Evolutionary conservation across 1,139 yeast species (phyloP).

Genomic region (Meyerozyma athensensis): DNA sequence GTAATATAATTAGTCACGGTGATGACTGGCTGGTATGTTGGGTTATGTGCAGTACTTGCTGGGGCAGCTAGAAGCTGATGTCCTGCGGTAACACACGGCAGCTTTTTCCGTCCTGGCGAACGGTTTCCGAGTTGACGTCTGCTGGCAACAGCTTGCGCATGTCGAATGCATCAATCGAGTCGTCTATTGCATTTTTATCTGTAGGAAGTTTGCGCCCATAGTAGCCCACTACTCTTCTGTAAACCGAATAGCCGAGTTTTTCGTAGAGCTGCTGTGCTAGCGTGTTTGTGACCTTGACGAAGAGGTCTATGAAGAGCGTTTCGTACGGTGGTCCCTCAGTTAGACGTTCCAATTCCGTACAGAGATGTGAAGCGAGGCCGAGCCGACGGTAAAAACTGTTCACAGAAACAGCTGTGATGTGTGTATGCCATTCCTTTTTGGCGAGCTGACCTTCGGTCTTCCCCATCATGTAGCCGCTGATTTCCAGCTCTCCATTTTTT

Average conservation of each 20-base stretch:
- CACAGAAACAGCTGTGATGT: slow-evolving; percentile 93
- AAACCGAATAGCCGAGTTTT: slow-evolving; percentile 79
- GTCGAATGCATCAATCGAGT: slow-evolving; percentile 83
- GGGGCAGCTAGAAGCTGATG: slow-evolving; percentile 32
- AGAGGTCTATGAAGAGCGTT: slow-evolving; percentile 82
- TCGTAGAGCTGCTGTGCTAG: slow-evolving; percentile 81
- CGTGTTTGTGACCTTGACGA: slow-evolving; percentile 79
- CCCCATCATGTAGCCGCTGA: slow-evolving; percentile 89
- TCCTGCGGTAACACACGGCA: slow-evolving; percentile 62
- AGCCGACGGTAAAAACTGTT: slow-evolving; percentile 77
- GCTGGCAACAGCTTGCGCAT: slow-evolving; percentile 66
- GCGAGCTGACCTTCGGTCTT: slow-evolving; percentile 77
- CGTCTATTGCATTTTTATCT: slow-evolving; percentile 45
- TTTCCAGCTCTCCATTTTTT: slow-evolving; percentile 19
- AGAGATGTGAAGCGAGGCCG: slow-evolving; percentile 76
- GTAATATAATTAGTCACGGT: slow-evolving; percentile 1
- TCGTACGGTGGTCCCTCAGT: slow-evolving; percentile 64
- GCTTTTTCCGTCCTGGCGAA: slow-evolving; percentile 54
- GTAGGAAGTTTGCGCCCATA: slow-evolving; percentile 54
- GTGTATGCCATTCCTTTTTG: slow-evolving; percentile 88
- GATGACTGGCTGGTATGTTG: not conserved
- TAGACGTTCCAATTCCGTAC: slow-evolving; percentile 65
- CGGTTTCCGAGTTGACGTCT: slow-evolving; percentile 47
- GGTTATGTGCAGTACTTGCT: not conserved
- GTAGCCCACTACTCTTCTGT: slow-evolving; percentile 85